phyloP scores from a whole-genome alignment of 257 asterid species.

The Nicotiana otophora region DNA sequence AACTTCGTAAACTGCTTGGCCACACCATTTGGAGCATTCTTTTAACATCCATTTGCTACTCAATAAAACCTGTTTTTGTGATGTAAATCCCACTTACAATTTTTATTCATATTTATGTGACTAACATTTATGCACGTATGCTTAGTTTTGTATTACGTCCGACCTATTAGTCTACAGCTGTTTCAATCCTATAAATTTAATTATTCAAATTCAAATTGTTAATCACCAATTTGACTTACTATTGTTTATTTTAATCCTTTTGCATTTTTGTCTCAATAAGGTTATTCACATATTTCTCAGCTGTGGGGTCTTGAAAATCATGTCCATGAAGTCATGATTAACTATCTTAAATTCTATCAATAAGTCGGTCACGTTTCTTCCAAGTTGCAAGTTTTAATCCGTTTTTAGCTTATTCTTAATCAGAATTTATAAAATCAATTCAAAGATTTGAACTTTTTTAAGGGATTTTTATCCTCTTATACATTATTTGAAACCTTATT shows the following conservation, averaged over 20 bases:
- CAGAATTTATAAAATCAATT: not conserved
- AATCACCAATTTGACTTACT: not conserved
- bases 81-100: not conserved
- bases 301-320: constrained; percentile 1
- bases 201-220: not conserved
- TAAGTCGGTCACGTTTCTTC: not conserved
- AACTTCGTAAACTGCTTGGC: no score
- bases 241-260: not conserved
- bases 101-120: not conserved
- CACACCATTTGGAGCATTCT: no score
- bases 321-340: not conserved
- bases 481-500: no score
- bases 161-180: not conserved
- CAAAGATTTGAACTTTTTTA: not conserved
- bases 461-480: no score
- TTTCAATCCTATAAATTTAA: not conserved
- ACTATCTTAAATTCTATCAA: not conserved
- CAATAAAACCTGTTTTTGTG: not conserved
- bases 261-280: not conserved
- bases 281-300: not conserved
- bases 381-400: not conserved
- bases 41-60: no score
- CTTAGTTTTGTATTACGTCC: not conserved
- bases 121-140: not conserved
- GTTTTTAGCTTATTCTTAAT: not conserved